Conservation (phyloP, 106 monocot species). For the Dendrobium nobile region DNA sequence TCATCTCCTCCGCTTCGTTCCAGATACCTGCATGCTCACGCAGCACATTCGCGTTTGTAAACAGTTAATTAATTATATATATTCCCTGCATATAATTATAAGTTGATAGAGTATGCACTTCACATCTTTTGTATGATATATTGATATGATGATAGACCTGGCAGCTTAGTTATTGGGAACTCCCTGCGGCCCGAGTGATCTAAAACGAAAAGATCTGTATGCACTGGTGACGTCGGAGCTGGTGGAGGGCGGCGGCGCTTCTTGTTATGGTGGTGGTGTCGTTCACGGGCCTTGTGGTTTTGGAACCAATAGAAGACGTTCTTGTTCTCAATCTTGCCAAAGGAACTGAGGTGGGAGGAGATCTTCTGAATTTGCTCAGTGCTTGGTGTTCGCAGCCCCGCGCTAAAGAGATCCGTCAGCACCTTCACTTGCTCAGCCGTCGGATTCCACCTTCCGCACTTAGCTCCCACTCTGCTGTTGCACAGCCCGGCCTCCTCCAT, state of each 20-base stretch:
- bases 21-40: not conserved
- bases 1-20: not conserved
- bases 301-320: conserved; percentile 99
- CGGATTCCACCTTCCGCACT: conserved; percentile 90
- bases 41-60: not conserved
- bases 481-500: conserved; percentile 2
- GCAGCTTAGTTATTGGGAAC: not conserved
- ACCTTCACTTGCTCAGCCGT: conserved; percentile 82
- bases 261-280: conserved; percentile 31
- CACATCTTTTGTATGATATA: not conserved
- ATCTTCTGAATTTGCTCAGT: conserved; percentile 87
- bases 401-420: conserved; percentile 64
- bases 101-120: not conserved
- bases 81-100: not conserved
- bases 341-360: conserved; percentile 65
- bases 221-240: not conserved
- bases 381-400: conserved; percentile 78
- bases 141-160: not conserved
- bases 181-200: not conserved
- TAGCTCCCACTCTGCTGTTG: conserved; percentile 25
- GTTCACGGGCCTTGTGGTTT: conserved; percentile 96
- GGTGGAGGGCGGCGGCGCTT: conserved; percentile 39
- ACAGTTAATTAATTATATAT: not conserved
- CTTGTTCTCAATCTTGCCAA: conserved; percentile 94
- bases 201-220: not conserved